Evolutionary conservation across 208 protist genomes (phyloP), one percentile per base, ranked within the genome.

Genomic region (Trypanosoma vivax): DNA sequence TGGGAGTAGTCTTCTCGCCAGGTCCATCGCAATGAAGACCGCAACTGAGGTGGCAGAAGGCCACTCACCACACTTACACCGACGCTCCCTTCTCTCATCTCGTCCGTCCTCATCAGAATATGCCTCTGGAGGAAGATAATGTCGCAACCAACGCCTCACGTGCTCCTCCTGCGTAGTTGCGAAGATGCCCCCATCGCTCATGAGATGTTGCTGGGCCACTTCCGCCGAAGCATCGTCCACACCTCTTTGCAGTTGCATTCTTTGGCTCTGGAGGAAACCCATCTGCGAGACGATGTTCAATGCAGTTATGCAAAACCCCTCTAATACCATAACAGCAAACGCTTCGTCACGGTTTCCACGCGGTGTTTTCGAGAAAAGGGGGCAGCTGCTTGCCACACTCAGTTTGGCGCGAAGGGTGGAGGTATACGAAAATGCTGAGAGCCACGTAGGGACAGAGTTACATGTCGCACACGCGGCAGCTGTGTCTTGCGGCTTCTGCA

Each of bases 261-360:
- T 13, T 41, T 42, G 47, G 28, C 16, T 38, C 11, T 24, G 56
- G 11, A 62, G 13, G 21, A 43, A 21, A 23, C 57, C 57, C 40
- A 64, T 50, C n/a, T 56, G 57, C 6, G 57, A 21, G n/a, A 64
- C 14, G 4, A 64, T 27, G 18, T 56, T 54, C 16, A 64, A 41
- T 33, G 57, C 47, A 7, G 43, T 49, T 33, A 56, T 64, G 35
- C 57, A 64, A 3, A 64, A 34, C 6, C 49, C 57, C 28, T 64
- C 57, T 13, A 64, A 33, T 23, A 30, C 30, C 23, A 41, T 27
- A 19, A 64, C 31, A 27, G 57, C 57, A 30, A 18, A 30, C 23
- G 33, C 16, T 23, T 54, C 46, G 2, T 46, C 47, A 19, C 39
- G 16, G 18, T 16, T 16, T 7, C 10, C 16, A 39, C 19, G 19